A percentile compares a stretch with the other conserved stretches of the same genome.
phyloP scores from a whole-genome alignment of 75 land plant species.

The Pinus albicaulis region DNA sequence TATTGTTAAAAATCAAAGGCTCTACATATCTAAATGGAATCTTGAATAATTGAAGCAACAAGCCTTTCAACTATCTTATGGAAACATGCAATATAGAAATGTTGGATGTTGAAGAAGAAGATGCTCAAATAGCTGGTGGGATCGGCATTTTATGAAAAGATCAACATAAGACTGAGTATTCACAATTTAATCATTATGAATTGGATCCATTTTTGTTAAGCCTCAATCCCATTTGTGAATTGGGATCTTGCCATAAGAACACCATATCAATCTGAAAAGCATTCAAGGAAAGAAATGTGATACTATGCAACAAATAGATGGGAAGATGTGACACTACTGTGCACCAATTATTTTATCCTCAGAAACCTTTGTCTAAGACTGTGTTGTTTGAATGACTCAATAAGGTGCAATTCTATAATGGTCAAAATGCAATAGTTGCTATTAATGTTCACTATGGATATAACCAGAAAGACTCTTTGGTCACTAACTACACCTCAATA shows the following conservation, averaged over 20 bases:
- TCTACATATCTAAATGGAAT: constrained; percentile 18
- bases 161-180: constrained; percentile 8
- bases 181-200: constrained; percentile 75
- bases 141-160: constrained; percentile 28
- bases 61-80: constrained; percentile 33
- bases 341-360: constrained; percentile 85
- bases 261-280: constrained; percentile 77
- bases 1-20: constrained; percentile 44
- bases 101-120: constrained; percentile 83
- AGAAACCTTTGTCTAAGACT: constrained; percentile 75
- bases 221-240: constrained; percentile 85
- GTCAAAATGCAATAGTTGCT: constrained; percentile 43
- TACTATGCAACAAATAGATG: constrained; percentile 64
- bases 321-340: constrained; percentile 64
- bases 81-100: constrained; percentile 62
- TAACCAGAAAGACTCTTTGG: constrained; percentile 94
- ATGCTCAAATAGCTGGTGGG: constrained; percentile 56
- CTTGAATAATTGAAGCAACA: constrained; percentile 23
- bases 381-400: constrained; percentile 55
- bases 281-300: constrained; percentile 88
- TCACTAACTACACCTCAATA: constrained; percentile 76
- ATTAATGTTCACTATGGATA: constrained; percentile 77
- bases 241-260: constrained; percentile 75
- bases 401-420: constrained; percentile 24
- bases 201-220: constrained; percentile 75